Evolutionary conservation across 164 flowering plant genomes (phyloP), one percentile per base, ranked within the genome.

Genomic region (Annona cherimola): DNA sequence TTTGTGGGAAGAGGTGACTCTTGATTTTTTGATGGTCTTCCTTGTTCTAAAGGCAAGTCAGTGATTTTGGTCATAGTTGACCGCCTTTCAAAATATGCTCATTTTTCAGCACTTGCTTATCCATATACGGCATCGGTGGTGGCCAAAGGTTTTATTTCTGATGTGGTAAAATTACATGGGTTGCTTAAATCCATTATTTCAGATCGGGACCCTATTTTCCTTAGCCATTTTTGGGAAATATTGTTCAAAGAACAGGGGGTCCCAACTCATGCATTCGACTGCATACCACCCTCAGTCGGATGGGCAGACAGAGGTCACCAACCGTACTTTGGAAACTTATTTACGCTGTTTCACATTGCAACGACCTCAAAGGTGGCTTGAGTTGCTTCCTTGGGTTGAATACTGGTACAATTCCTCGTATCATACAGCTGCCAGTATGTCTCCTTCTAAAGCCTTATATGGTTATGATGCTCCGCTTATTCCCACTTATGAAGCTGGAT

Each of bases 1-100:
- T 12, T 8, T n/a, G 5, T 66, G 69, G 69, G 6, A 19, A 4
- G 8, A 66, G 5, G 19, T 66, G 18, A 43, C 69, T 8, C 43
- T 19, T 18, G 73, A 71, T n/a, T 71, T 61, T 43, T 71, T n/a
- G 67, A 71, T 2, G 73, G 67, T 5, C 57, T 71, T 8, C 67
- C 60, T 4, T 1, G 16, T 6, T 71, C 43, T 4, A 5, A 43
- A 5, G 60, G 67, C 6, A 62, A 62, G 42, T 6, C 67, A 5
- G 20, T 35, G 4, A 61, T 62, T 12, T 71, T 61, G 20, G 67
- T 62, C 14, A 60, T 71, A 2, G 67, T 62, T 4, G 67, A 62
- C 4, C 20, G 67, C 9, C 39, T 71, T 2, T 18, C 67, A 39
- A 70, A 70, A 40, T 57, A 57, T 41, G 72, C 19, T 14, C 65